These are phyloP conservation scores for Aspergillus pseudonomiae DNA, from an alignment of 2,329 filamentous ascomycete genomes.

Conservation along the genomic window DNA sequence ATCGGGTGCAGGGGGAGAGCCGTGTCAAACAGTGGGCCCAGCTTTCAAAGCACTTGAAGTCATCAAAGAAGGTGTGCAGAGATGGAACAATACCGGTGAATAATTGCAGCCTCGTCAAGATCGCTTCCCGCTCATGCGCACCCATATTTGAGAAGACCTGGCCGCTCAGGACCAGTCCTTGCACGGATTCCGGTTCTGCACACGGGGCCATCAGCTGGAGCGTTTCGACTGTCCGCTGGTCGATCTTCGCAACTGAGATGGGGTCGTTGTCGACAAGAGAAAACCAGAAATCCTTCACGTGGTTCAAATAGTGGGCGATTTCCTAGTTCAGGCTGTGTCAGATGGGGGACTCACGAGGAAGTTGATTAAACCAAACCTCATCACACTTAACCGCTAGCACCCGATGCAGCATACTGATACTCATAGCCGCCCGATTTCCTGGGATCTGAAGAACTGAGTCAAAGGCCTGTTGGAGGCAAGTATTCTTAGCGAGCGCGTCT, in stretches of 20 bases:
- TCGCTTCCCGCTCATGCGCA: slow-evolving; percentile 28
- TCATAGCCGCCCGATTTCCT: slow-evolving; percentile 14
- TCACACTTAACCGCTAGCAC: slow-evolving; percentile 19
- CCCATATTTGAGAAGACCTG: slow-evolving; percentile 22
- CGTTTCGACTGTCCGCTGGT: slow-evolving; percentile 21
- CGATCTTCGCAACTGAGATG: slow-evolving; percentile 21
- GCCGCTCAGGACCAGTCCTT: slow-evolving; percentile 22
- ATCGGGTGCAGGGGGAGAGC: slow-evolving; percentile 16
- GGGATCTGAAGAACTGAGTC: slow-evolving; percentile 17
- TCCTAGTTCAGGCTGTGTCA: slow-evolving; percentile 17
- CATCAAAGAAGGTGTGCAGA: slow-evolving; percentile 27
- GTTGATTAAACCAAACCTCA: slow-evolving; percentile 12
- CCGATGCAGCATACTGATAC: slow-evolving; percentile 19
- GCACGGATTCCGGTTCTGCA: slow-evolving; percentile 15
- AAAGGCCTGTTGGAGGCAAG: slow-evolving; percentile 11
- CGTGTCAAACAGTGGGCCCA: slow-evolving; percentile 31
- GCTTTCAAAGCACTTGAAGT: slow-evolving; percentile 23
- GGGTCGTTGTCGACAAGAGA: slow-evolving; percentile 20
- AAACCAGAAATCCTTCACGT: slow-evolving; percentile 25
- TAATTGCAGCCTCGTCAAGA: slow-evolving; percentile 31
- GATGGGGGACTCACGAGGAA: too few relatives aligned
- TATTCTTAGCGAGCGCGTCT: slow-evolving; percentile 11
- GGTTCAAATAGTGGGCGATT: slow-evolving; percentile 21
- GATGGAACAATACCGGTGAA: slow-evolving; percentile 22
- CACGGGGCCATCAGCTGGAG: slow-evolving; percentile 23